Percentiles rank a stretch among this genome's conserved stretches.
phyloP scores from a whole-genome alignment of 805 yeast genomes.

The Komagataella phaffii region DNA sequence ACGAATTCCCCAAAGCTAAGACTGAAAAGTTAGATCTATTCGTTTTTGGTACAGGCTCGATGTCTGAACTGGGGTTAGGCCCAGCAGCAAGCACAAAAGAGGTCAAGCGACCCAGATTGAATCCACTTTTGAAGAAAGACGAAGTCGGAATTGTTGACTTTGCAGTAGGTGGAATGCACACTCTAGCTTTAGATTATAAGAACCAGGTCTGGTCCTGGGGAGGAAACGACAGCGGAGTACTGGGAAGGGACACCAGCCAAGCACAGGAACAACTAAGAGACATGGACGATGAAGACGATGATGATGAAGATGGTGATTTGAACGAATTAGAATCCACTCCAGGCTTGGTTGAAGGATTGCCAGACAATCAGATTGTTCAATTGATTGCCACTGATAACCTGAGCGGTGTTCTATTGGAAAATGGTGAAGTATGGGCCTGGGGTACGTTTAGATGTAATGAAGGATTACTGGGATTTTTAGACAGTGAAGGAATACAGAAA shows the following conservation, averaged over 20 bases:
- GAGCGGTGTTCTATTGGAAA: constrained; percentile 64
- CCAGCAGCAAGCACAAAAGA: constrained; percentile 86
- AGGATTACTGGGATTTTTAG: constrained; percentile 76
- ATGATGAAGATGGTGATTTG: constrained; percentile 71
- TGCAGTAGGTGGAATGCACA: constrained; percentile 95
- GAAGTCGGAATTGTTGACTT: constrained; percentile 67
- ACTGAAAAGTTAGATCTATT: constrained; percentile 55
- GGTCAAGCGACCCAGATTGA: constrained; percentile 90
- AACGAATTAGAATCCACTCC: constrained; percentile 90
- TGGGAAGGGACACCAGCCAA: constrained; percentile 74
- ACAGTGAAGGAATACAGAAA: constrained; percentile 46
- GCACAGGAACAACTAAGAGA: constrained; percentile 55
- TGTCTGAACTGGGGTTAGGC: constrained; percentile 97
- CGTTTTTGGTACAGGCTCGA: constrained; percentile 94
- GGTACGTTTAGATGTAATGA: constrained; percentile 93
- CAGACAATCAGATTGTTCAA: constrained; percentile 52
- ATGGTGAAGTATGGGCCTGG: constrained; percentile 93
- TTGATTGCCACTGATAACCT: constrained; percentile 87
- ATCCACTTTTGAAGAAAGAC: constrained; percentile 55
- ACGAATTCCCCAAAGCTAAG: constrained; percentile 22
- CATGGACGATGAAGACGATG: constrained; percentile 43
- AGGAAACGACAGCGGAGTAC: constrained; percentile 79
- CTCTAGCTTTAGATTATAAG: constrained; percentile 62
- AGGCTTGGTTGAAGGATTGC: constrained; percentile 53
- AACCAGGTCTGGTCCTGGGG: constrained; percentile 98